These are phyloP conservation scores for Ceratocystiopsis brevicomis DNA, from an alignment of 2,329 filamentous ascomycete genomes.

Conservation along the genomic window DNA sequence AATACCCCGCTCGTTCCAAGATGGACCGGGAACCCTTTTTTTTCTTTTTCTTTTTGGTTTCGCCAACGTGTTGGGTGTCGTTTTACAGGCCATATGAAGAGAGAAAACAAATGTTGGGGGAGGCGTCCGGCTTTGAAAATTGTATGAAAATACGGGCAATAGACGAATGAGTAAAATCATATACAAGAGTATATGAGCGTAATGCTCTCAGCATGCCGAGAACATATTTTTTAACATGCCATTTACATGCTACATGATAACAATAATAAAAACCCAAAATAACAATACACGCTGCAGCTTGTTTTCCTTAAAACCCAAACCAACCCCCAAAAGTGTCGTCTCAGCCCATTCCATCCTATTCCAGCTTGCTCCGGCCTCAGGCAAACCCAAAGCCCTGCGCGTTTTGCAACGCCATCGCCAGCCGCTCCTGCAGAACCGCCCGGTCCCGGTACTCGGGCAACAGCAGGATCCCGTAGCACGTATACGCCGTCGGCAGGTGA, in stretches of 20 bases:
- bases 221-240: no score
- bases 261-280: no score
- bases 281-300: no score
- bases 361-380: slow-evolving; percentile 15
- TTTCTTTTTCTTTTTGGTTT: not conserved
- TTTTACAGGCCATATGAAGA: not conserved
- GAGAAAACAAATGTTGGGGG: not conserved
- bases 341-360: no score
- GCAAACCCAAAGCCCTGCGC: slow-evolving; percentile 77
- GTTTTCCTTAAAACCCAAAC: no score
- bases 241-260: no score
- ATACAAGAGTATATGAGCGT: not conserved
- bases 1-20: not conserved
- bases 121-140: not conserved
- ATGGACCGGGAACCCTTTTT: no score
- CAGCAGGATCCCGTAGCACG: slow-evolving; percentile 78
- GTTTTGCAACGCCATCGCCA: slow-evolving; percentile 76
- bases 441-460: slow-evolving; percentile 63
- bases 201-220: no score
- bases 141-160: slow-evolving; percentile 1
- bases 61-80: no score
- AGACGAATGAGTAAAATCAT: slow-evolving; percentile 1
- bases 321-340: no score
- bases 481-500: slow-evolving; percentile 68
- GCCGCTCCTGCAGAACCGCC: slow-evolving; percentile 51